phyloP scores from a whole-genome alignment of 2,329 filamentous ascomycete species.

The Sphaerostilbella broomeana region DNA sequence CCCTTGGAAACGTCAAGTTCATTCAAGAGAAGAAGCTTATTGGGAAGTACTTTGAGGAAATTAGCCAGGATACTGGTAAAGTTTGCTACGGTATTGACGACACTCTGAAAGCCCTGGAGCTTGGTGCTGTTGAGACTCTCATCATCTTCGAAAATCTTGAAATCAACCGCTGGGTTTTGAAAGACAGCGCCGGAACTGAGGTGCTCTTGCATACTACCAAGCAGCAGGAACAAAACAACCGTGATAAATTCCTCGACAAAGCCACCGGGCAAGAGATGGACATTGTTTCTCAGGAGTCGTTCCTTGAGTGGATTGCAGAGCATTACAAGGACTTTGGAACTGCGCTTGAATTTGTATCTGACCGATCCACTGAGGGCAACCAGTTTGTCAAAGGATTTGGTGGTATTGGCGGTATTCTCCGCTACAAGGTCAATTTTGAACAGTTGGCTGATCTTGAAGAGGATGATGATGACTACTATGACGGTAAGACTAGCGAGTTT shows the following conservation, averaged over 20 bases:
- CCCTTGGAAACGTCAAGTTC: conserved; percentile 97
- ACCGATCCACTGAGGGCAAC: conserved; percentile 95
- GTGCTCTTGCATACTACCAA: conserved; percentile 84
- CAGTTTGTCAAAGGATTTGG: conserved; percentile 99
- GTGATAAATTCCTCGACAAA: conserved; percentile 88
- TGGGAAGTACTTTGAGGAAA: conserved; percentile 97
- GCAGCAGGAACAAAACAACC: conserved; percentile 60
- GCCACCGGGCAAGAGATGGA: conserved; percentile 98
- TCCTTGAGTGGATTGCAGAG: conserved; percentile 99
- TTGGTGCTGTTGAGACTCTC: conserved; percentile 86
- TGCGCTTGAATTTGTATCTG: conserved; percentile 92
- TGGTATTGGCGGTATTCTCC: conserved; percentile 93
- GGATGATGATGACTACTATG: conserved; percentile 92
- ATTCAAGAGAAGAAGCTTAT: conserved; percentile 99
- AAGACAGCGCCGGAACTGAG: conserved; percentile 66
- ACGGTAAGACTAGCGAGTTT: conserved; percentile 35
- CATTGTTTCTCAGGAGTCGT: conserved; percentile 75
- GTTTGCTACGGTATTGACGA: conserved; percentile 98
- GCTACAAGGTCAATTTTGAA: conserved; percentile 99
- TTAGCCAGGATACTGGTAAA: conserved; percentile 93
- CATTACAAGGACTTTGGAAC: conserved; percentile 98
- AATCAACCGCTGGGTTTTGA: conserved; percentile 84
- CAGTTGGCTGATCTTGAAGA: conserved; percentile 82
- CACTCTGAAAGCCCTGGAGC: conserved; percentile 91
- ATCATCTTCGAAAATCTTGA: conserved; percentile 98